Percentiles rank a stretch among this genome's conserved stretches.
phyloP scores from a whole-genome alignment of 2,329 filamentous ascomycete genomes.

The Leptographium lundbergii region DNA sequence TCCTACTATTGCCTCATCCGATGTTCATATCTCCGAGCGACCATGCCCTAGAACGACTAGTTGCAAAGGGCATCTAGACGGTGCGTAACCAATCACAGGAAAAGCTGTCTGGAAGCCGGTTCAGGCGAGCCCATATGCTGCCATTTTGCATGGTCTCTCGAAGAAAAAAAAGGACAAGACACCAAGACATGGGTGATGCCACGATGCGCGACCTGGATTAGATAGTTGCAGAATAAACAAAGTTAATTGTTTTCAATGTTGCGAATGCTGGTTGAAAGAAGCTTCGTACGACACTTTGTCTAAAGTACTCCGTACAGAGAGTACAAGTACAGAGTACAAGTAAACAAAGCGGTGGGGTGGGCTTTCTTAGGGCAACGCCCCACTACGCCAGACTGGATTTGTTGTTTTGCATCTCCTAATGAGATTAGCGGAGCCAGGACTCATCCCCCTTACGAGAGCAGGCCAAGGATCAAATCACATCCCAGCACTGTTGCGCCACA shows the following conservation, averaged over 20 bases:
- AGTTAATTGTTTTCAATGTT: neutral
- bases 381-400: neutral
- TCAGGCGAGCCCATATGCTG: neutral
- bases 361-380: neutral
- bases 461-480: neutral
- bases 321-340: neutral
- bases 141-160: neutral
- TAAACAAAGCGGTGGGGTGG: neutral
- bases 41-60: neutral
- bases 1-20: neutral
- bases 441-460: neutral
- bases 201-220: neutral
- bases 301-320: too few relatives aligned
- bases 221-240: neutral
- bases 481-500: neutral
- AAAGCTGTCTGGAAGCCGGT: neutral
- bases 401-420: neutral
- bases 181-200: neutral
- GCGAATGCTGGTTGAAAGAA: too few relatives aligned
- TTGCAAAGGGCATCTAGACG: neutral
- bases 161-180: neutral
- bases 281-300: neutral
- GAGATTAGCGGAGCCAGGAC: neutral
- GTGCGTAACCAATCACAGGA: neutral
- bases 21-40: neutral